Percentiles rank a stretch among this genome's conserved stretches.
phyloP scores from a whole-genome alignment of 805 yeast species.

The Saccharomycopsis sp. region DNA sequence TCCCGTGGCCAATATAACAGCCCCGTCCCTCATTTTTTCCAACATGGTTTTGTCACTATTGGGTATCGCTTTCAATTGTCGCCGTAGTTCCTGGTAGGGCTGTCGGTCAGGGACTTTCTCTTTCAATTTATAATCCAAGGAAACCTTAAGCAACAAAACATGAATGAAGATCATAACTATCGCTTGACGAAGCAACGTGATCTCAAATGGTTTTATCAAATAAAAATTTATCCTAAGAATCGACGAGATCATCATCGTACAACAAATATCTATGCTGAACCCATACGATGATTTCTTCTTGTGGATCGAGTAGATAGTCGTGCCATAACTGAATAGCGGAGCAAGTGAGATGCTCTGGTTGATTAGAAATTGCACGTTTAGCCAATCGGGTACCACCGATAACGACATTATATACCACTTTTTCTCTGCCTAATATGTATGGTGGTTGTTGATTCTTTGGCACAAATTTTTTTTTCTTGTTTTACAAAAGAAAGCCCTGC shows the following conservation, averaged over 20 bases:
- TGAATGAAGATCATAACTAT: conserved; percentile 83
- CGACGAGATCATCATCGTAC: conserved; percentile 79
- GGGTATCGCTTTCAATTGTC: background rate
- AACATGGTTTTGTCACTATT: background rate
- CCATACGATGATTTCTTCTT: conserved; percentile 63
- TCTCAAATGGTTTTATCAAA: conserved; percentile 72
- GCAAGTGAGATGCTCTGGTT: conserved; percentile 69
- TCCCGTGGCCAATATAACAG: conserved; percentile 26
- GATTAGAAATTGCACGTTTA: conserved; percentile 47
- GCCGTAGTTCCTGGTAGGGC: too few relatives aligned
- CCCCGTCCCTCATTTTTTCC: background rate
- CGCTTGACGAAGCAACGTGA: conserved; percentile 72
- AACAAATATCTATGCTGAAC: conserved; percentile 87
- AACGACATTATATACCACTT: too few relatives aligned
- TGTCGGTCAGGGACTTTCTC: background rate
- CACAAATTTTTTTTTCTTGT: too few relatives aligned
- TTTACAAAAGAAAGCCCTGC: too few relatives aligned
- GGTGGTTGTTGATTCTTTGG: too few relatives aligned
- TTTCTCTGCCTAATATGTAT: too few relatives aligned
- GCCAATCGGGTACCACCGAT: conserved; percentile 37
- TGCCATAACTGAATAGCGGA: conserved; percentile 81
- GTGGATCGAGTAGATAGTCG: conserved; percentile 67
- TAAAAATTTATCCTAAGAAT: conserved; percentile 70
- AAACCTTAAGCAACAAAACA: conserved; percentile 51
- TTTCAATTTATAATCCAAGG: conserved; percentile 47